phyloP scores from a whole-genome alignment of 768 basidiomycete genomes.

The Trametes coccinea region DNA sequence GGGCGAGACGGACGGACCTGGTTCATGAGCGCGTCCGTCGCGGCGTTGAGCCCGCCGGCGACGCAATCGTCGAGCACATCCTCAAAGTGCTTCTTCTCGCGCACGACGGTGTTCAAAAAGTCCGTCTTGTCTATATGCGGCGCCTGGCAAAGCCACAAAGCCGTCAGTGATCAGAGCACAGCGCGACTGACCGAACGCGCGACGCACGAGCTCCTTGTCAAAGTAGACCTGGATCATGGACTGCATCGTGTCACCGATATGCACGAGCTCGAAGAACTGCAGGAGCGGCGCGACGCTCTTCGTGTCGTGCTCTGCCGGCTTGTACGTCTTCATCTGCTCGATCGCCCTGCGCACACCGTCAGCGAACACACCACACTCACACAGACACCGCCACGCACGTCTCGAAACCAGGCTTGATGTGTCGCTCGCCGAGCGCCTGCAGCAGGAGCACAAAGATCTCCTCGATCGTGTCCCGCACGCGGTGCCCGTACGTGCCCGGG shows the following conservation, averaged over 20 bases:
- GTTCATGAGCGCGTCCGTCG: slow-evolving; percentile 93
- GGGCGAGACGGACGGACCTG: slow-evolving; percentile 53
- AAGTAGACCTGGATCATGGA: slow-evolving; percentile 98
- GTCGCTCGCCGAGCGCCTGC: slow-evolving; percentile 72
- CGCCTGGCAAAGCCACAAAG: slow-evolving; percentile 44
- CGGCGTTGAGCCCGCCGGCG: slow-evolving; percentile 90
- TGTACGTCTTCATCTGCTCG: slow-evolving; percentile 86
- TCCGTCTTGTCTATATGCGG: slow-evolving; percentile 91
- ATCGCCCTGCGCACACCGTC: slow-evolving; percentile 61
- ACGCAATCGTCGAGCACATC: slow-evolving; percentile 91
- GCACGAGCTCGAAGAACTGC: slow-evolving; percentile 97
- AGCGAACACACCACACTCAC: not conserved
- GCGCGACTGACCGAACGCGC: not conserved
- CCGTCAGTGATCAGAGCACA: not conserved
- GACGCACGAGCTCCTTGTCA: slow-evolving; percentile 86
- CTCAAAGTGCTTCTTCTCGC: slow-evolving; percentile 97
- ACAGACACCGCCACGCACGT: slow-evolving; percentile 19
- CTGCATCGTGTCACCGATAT: slow-evolving; percentile 96
- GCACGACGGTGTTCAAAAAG: slow-evolving; percentile 87
- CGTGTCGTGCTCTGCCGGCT: slow-evolving; percentile 82
- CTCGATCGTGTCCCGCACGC: slow-evolving; percentile 91
- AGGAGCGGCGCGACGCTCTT: slow-evolving; percentile 88
- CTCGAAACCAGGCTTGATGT: slow-evolving; percentile 79
- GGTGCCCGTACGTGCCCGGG: slow-evolving; percentile 82
- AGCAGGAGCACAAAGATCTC: slow-evolving; percentile 89